A percentile compares a stretch with the other conserved stretches of the same genome.
Evolutionary conservation across 2,329 filamentous ascomycete genomes (phyloP).

Genomic region (Ceratocystis destructans): DNA sequence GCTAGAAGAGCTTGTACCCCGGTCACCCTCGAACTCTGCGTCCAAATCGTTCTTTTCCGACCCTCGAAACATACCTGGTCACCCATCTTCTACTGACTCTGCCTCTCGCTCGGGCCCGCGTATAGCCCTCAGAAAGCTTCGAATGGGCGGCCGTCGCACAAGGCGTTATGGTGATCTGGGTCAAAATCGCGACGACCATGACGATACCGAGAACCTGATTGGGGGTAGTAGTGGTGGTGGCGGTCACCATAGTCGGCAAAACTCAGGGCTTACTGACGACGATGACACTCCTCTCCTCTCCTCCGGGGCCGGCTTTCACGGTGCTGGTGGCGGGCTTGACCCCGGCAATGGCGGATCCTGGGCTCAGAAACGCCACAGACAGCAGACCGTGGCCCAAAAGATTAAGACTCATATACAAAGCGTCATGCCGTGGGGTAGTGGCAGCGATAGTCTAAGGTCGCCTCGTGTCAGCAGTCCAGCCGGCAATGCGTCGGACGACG

Average conservation of each 20-base stretch:
- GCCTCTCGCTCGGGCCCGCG: conserved; percentile 26
- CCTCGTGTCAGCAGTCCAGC: conserved; percentile 23
- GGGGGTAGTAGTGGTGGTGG: conserved; percentile 48
- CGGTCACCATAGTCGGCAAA: conserved; percentile 39
- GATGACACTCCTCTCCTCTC: conserved; percentile 65
- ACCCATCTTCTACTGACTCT: conserved; percentile 16
- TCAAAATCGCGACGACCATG: conserved; percentile 36
- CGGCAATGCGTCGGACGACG: conserved; percentile 34
- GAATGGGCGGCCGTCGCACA: conserved; percentile 47
- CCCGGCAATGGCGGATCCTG: background rate
- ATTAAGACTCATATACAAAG: conserved; percentile 43
- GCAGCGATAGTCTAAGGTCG: background rate
- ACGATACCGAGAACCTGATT: conserved; percentile 51
- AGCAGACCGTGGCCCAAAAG: conserved; percentile 8
- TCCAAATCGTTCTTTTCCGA: conserved; percentile 23
- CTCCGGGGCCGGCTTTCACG: conserved; percentile 24
- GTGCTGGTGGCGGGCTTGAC: background rate
- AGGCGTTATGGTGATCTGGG: conserved; percentile 49
- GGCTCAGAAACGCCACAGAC: conserved; percentile 7
- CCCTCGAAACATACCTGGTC: conserved; percentile 25
- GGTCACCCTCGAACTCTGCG: conserved; percentile 24
- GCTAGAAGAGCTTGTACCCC: conserved; percentile 64
- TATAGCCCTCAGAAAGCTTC: conserved; percentile 59
- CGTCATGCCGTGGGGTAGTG: conserved; percentile 42
- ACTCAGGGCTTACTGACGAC: conserved; percentile 46